Evolutionary conservation across 169 alveolate species (phyloP).

Genomic region (Cryptosporidium meleagridis): DNA sequence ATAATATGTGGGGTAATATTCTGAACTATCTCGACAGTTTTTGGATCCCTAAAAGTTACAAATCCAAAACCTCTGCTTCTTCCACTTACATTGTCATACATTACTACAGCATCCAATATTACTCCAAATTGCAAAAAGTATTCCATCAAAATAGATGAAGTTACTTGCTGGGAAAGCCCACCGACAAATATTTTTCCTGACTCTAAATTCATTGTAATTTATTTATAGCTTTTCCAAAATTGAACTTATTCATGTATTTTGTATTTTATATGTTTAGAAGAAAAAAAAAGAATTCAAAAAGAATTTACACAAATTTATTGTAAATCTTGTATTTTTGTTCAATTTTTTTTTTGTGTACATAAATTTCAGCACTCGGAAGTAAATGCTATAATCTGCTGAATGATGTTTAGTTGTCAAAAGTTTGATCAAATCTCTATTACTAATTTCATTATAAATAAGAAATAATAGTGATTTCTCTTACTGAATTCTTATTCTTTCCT

Average conservation of each 20-base stretch:
- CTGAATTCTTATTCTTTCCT: not conserved
- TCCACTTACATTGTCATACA: slow-evolving; percentile 83
- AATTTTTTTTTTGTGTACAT: not conserved
- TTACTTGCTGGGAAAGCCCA: slow-evolving; percentile 79
- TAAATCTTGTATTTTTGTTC: not conserved
- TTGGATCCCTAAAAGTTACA: slow-evolving; percentile 77
- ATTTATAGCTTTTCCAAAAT: not conserved
- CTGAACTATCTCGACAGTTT: slow-evolving; percentile 57
- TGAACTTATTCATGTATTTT: not conserved
- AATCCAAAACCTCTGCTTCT: slow-evolving; percentile 85
- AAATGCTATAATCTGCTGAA: not conserved
- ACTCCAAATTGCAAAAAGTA: slow-evolving; percentile 78
- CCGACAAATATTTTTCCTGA: slow-evolving; percentile 80
- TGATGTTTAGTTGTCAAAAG: not conserved
- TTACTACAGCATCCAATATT: slow-evolving; percentile 80
- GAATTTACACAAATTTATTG: not conserved
- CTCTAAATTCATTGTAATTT: slow-evolving; percentile 10
- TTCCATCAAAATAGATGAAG: slow-evolving; percentile 74
- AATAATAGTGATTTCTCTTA: not conserved
- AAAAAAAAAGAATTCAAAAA: too few relatives aligned
- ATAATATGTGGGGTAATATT: slow-evolving; percentile 56
- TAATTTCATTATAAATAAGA: not conserved
- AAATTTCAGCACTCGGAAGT: not conserved
- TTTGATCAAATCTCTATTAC: not conserved
- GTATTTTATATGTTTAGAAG: not conserved